phyloP scores from a whole-genome alignment of 2,329 filamentous ascomycete species.

The Rachicladosporium sp. region DNA sequence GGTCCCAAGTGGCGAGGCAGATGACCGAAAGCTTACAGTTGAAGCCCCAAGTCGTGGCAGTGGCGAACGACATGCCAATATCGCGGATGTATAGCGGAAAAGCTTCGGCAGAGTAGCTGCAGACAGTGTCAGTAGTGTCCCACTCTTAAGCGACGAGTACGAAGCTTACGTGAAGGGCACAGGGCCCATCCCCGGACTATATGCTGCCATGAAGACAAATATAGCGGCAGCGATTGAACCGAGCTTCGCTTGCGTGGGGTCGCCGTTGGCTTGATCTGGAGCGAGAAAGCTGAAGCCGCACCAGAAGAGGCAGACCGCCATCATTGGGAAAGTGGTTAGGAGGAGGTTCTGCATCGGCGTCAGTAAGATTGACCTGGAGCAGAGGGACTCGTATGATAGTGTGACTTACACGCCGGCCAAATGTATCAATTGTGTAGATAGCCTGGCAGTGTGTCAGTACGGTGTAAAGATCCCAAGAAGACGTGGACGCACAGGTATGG shows the following conservation, averaged over 20 bases:
- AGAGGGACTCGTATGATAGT: too few species aligned
- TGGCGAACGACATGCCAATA: slow-evolving; percentile 30
- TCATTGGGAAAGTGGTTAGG: slow-evolving; percentile 32
- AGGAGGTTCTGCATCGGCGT: slow-evolving; percentile 25
- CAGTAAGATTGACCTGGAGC: too few species aligned
- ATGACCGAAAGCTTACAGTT: not conserved
- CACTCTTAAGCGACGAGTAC: slow-evolving; percentile 31
- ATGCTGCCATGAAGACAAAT: slow-evolving; percentile 19
- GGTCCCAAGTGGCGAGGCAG: not conserved
- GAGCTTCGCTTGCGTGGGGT: slow-evolving; percentile 15
- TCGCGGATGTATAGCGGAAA: slow-evolving; percentile 33
- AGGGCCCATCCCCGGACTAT: slow-evolving; percentile 28
- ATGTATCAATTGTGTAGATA: slow-evolving; percentile 32
- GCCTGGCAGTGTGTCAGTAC: slow-evolving; percentile 1
- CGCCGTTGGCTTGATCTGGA: slow-evolving; percentile 4
- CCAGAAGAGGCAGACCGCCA: slow-evolving; percentile 37
- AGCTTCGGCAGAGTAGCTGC: slow-evolving; percentile 27
- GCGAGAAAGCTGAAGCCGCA: slow-evolving; percentile 28
- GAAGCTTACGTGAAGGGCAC: slow-evolving; percentile 31
- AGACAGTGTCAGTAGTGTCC: slow-evolving; percentile 18
- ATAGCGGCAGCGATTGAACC: slow-evolving; percentile 28
- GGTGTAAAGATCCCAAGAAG: not conserved
- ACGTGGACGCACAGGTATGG: slow-evolving; percentile 5
- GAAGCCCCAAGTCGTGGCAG: slow-evolving; percentile 42
- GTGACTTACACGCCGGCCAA: slow-evolving; percentile 20